phyloP scores from a whole-genome alignment of 1,284 basidiomycete species.

The Calocybe gambosa region DNA sequence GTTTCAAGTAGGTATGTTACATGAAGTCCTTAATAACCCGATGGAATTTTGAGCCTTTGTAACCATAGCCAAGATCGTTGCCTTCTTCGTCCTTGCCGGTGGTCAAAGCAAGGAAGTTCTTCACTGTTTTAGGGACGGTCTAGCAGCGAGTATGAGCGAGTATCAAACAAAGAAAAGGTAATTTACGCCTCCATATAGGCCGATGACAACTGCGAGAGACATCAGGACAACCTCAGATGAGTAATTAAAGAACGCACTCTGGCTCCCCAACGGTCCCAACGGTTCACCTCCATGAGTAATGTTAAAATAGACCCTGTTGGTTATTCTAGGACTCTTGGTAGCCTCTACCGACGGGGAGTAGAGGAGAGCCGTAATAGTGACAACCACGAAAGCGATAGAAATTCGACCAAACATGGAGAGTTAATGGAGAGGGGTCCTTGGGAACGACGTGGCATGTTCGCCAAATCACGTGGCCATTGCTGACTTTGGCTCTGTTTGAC shows the following conservation, averaged over 20 bases:
- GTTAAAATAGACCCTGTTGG: conserved; percentile 92
- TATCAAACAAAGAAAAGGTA: neutral
- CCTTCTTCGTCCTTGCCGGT: conserved; percentile 82
- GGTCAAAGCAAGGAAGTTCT: conserved; percentile 88
- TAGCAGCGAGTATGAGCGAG: conserved; percentile 23
- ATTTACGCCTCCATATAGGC: conserved; percentile 75
- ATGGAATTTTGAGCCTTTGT: conserved; percentile 96
- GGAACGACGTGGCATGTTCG: conserved; percentile 22
- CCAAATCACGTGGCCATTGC: neutral
- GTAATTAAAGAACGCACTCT: conserved; percentile 51
- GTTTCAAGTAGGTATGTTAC: conserved; percentile 29
- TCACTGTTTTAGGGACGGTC: conserved; percentile 96
- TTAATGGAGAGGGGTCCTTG: neutral
- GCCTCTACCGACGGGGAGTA: conserved; percentile 65
- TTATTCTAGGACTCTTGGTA: conserved; percentile 79
- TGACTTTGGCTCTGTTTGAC: neutral
- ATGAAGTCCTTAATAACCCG: conserved; percentile 98
- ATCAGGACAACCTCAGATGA: conserved; percentile 7
- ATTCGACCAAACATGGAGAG: conserved; percentile 53
- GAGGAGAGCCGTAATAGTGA: conserved; percentile 65
- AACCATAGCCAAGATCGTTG: conserved; percentile 69
- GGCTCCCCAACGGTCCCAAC: no score
- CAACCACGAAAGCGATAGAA: conserved; percentile 54
- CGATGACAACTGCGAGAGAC: conserved; percentile 59
- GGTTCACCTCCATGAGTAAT: conserved; percentile 83